Evolutionary conservation across 2,329 filamentous ascomycete species (phyloP), one percentile per base, ranked within the genome.

Genomic region (Didymella segeticola): DNA sequence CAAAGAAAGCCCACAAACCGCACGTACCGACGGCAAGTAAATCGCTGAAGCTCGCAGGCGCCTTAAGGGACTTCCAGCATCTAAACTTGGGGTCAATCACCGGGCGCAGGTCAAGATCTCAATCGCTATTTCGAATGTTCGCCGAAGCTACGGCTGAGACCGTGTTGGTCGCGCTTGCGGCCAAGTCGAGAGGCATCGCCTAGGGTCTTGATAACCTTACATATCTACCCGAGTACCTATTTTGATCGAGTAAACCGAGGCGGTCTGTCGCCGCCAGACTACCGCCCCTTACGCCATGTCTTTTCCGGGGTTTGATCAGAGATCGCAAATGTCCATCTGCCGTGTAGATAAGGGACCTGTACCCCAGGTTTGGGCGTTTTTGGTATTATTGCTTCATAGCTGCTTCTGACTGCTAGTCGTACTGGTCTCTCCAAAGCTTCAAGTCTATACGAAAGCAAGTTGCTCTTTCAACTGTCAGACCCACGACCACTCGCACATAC

Each of bases 321-420:
- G 22, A 54, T 62, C 48, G 56, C 57, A 46, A 54, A 49, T 49
- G 59, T 43, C 41, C 56, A 39, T 53, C 58, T 54, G 56, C 53
- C 57, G 57, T 56, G 53, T 67, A 65, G 70, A 73, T 72, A 74
- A 73, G 67, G 52, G 15, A 38, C 58, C 64, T 66, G 64, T 70
- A 74, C 70, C 70, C 69, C 68, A 66, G 70, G 62, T 70, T 73
- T 60, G 53, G 60, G 63, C 60, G 53, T 64, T 64, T 64, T 46
- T 57, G 47, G 56, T 26, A 23, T 31, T 26, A 12, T 38, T 15
- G 9, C 51, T 42, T 29, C 22, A 51, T 17, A 34, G n/a, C 23
- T 34, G 50, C 34, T 38, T 34, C 19, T 12, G 19, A 37, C 36
- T 14, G 25, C 42, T 42, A 12, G 22, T 17, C 15, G 23, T 29